A percentile compares a stretch with the other conserved stretches of the same genome.
These are phyloP conservation scores for Parastagonospora nodorum DNA, from an alignment of 2,329 filamentous ascomycete species.

Conservation along the genomic window DNA sequence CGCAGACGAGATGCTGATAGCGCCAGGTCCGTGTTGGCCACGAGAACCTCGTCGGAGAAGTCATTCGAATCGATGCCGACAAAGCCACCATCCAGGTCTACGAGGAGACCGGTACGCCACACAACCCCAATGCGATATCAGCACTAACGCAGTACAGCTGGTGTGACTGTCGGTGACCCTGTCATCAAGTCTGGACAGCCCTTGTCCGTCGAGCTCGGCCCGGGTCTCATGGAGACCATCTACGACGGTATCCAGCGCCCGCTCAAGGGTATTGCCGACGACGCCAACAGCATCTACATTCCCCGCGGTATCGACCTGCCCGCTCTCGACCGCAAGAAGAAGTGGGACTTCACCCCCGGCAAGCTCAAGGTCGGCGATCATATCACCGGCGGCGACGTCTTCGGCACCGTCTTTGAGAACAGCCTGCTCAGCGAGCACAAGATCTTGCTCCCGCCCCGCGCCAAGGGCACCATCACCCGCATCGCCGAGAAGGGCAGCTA, in stretches of 20 bases:
- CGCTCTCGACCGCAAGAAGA: slow-evolving; percentile 85
- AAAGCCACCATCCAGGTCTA: slow-evolving; percentile 98
- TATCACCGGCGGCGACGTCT: slow-evolving; percentile 94
- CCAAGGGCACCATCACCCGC: slow-evolving; percentile 87
- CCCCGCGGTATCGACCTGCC: slow-evolving; percentile 90
- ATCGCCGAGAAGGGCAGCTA: slow-evolving; percentile 90
- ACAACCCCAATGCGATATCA: background rate
- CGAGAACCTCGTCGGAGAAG: slow-evolving; percentile 90
- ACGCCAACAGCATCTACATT: slow-evolving; percentile 91
- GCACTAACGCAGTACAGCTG: slow-evolving; percentile 64
- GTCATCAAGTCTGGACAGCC: slow-evolving; percentile 91
- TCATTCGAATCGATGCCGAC: slow-evolving; percentile 95
- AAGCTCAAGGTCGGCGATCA: slow-evolving; percentile 93
- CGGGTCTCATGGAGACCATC: slow-evolving; percentile 97
- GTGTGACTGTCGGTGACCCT: slow-evolving; percentile 93
- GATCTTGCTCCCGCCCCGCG: slow-evolving; percentile 88
- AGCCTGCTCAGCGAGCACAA: slow-evolving; percentile 91
- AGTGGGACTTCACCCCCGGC: slow-evolving; percentile 92
- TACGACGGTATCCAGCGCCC: slow-evolving; percentile 99
- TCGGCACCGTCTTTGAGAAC: slow-evolving; percentile 95
- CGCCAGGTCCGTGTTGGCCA: slow-evolving; percentile 85
- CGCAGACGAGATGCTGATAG: slow-evolving; percentile 12
- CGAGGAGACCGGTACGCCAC: slow-evolving; percentile 85
- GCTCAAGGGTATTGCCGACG: slow-evolving; percentile 78
- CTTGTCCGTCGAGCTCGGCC: slow-evolving; percentile 94